Evolutionary conservation across 495 filamentous ascomycete genomes (phyloP), one percentile per base, ranked within the genome.

Genomic region (Gamarada debralockiae): DNA sequence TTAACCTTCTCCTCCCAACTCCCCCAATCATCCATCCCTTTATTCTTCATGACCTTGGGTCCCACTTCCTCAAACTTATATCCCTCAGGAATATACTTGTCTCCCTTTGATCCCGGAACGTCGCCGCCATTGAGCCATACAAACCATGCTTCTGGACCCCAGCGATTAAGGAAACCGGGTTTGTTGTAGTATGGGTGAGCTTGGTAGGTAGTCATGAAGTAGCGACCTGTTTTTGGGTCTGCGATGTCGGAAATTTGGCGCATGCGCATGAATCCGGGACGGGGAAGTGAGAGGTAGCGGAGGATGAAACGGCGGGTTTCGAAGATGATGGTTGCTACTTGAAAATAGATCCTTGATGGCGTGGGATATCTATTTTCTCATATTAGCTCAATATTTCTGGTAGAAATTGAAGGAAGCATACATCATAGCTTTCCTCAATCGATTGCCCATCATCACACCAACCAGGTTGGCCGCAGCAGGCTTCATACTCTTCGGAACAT

Each of bases 351-450:
- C 3, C 60, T 22, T 0, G 69, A 40, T 2, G 81, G 74, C 3
- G 67, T 42, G 13, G 55, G 48, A 25, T 27, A 39, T 12, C 22
- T 67, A 25, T n/a, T 14, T 85, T 14, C 6, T 39, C n/a, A n/a
- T 34, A n/a, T n/a, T 39, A 39, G 18, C 14, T 39, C 5, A 15
- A n/a, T n/a, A 15, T 4, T n/a, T 39, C 14, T 22, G 20, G 41
- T 14, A 5, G n/a, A 41, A 41, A 12, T 34, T 51, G 21, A 27
- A 17, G 37, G 34, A 4, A 21, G 43, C 45, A 34, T 40, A 52
- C 81, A 80, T 60, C 78, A 89, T 87, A 3, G 84, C 82, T 37
- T 67, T 75, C 9, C 85, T 68, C 44, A 86, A 62, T 15, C 82
- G 71, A 24, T 81, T 77, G 48, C 84, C 83, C 78, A 87, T 82